Base-by-base conservation (phyloP, 2,329 filamentous ascomycete genomes). In the Microsporum audouinii region DNA sequence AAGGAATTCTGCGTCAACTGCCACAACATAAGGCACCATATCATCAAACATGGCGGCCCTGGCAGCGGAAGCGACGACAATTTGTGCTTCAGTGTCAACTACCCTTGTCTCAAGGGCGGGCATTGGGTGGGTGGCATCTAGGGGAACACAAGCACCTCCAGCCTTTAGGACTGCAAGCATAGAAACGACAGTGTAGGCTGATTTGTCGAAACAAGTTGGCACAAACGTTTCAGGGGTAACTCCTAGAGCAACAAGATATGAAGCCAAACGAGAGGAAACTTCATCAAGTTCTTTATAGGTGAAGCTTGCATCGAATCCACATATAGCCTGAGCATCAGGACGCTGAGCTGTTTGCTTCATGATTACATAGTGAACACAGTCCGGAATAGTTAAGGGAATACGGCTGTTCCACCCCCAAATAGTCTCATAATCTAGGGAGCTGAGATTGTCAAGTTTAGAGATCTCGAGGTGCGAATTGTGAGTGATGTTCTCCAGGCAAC, bases 11-110 rank as follows among this genome's bases (percentile, higher is more conserved):
- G 64, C 65, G 27, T 67, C 68, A 12, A 75, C 68, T 0, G 71
- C 63, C 3, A 75, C 66, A 3, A 78, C 73, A 60, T 75, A 74
- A 1, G 76, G 72, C 2, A 76, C 73, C 2, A 71, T 70, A 39
- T 73, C 72, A 57, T 78, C 74, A 8, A 78, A 74, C 1, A 73
- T 66, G 7, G 74, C 70, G 2, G 72, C 70, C 17, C 72, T 71
- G 14, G 67, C 61, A 0, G 72, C 69, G 0, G 75, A 73, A 0
- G 75, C 75, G 3, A 78, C 65, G 0, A 75, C 75, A 27, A 77
- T 68, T 33, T 74, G 71, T 0, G 74, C 72, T 12, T 65, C 63
- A n/a, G 73, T 71, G 17, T 76, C 72, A n/a, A 71, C 65, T 10
- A 77, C 66, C 62, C 74, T 72, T 1, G 70, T 70, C 41, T 77